Evolutionary conservation across 768 basidiomycete species (phyloP).

Genomic region (Tephrocybe sp.): DNA sequence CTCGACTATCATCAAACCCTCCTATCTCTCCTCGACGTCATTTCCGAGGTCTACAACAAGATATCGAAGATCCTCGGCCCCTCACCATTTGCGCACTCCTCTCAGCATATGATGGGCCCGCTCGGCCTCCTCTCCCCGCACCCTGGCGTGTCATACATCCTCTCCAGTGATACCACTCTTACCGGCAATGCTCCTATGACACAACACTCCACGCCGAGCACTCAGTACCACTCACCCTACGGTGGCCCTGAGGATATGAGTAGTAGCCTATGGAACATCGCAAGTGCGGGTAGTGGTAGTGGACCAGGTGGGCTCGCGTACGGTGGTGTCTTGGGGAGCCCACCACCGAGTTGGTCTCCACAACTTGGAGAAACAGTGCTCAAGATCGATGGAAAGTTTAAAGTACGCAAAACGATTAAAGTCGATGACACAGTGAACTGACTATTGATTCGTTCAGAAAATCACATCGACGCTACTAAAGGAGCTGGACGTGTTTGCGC

Average conservation of each 20-base stretch:
- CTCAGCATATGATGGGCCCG: slow-evolving; percentile 76
- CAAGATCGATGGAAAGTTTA: slow-evolving; percentile 84
- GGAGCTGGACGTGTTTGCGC: slow-evolving; percentile 81
- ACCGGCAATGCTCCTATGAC: slow-evolving; percentile 7
- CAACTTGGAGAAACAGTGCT: slow-evolving; percentile 69
- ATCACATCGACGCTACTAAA: slow-evolving; percentile 76
- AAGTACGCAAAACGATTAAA: slow-evolving; percentile 43
- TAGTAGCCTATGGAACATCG: slow-evolving; percentile 74
- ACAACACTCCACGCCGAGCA: slow-evolving; percentile 19
- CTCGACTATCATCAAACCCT: slow-evolving; percentile 90
- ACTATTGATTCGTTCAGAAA: slow-evolving; percentile 61
- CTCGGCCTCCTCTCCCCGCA: slow-evolving; percentile 74
- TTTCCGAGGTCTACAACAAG: slow-evolving; percentile 89
- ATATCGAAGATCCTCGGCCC: slow-evolving; percentile 82
- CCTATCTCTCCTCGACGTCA: slow-evolving; percentile 84
- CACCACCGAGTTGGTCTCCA: slow-evolving; percentile 60
- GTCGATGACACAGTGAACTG: neutral
- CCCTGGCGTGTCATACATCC: slow-evolving; percentile 82
- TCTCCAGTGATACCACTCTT: slow-evolving; percentile 43
- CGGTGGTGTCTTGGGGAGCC: slow-evolving; percentile 33
- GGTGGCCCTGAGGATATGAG: slow-evolving; percentile 31
- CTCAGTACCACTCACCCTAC: slow-evolving; percentile 10
- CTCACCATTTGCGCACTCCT: slow-evolving; percentile 66
- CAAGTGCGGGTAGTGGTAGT: slow-evolving; percentile 41
- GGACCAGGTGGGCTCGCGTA: slow-evolving; percentile 26